phyloP scores from a whole-genome alignment of 257 asterid species.

The Henckelia pumila region DNA sequence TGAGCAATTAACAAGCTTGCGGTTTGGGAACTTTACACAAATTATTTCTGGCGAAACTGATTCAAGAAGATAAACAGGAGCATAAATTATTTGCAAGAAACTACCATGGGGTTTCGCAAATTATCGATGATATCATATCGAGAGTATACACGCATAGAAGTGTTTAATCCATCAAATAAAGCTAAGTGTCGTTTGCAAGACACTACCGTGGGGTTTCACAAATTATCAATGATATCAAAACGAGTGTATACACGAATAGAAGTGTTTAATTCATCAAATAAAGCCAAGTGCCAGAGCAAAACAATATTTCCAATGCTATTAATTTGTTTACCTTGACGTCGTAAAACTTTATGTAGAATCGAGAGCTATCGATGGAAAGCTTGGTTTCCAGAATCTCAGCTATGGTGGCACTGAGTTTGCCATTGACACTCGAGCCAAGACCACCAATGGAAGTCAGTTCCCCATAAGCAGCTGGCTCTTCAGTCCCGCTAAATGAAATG shows the following conservation, averaged over 20 bases:
- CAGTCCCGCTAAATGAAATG: slow-evolving; percentile 74
- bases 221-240: not conserved
- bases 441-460: slow-evolving; percentile 90
- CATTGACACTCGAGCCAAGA: slow-evolving; percentile 63
- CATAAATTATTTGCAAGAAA: too few relatives aligned
- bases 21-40: not conserved
- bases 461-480: slow-evolving; percentile 94
- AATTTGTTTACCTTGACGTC: slow-evolving; percentile 64
- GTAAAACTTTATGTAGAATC: slow-evolving; percentile 82
- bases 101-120: not conserved
- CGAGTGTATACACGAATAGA: not conserved
- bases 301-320: not conserved
- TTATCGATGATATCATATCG: too few relatives aligned
- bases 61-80: not conserved
- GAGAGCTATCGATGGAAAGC: too few relatives aligned
- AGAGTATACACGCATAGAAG: too few relatives aligned
- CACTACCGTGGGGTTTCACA: too few relatives aligned
- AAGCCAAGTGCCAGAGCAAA: not conserved
- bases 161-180: too few relatives aligned
- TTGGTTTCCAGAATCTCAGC: too few relatives aligned
- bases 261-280: not conserved
- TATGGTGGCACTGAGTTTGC: slow-evolving; percentile 78
- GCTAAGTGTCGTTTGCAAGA: too few relatives aligned
- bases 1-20: slow-evolving; percentile 13
- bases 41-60: not conserved